These are phyloP conservation scores for Rauvolfia tetraphylla DNA, from an alignment of 257 asterid genomes.

Conservation along the genomic window DNA sequence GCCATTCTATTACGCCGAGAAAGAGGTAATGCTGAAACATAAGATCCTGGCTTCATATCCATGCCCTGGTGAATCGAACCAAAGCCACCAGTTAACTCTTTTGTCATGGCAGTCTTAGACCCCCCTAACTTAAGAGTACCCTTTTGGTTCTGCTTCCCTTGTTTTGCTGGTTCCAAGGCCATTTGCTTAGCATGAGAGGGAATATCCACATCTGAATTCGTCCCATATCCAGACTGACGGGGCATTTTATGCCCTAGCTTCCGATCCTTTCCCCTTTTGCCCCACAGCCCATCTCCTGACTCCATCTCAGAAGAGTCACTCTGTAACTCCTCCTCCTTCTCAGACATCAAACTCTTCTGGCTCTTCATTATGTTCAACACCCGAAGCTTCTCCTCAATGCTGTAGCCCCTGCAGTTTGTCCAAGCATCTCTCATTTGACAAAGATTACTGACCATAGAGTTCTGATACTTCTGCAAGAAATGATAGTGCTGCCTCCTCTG, in stretches of 20 bases:
- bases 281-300: constrained; percentile 69
- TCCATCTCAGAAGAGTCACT: constrained; percentile 81
- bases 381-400: constrained; percentile 94
- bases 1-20: constrained; percentile 39
- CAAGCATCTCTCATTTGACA: constrained; percentile 96
- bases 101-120: constrained; percentile 38
- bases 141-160: constrained; percentile 57
- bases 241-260: constrained; percentile 49
- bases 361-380: constrained; percentile 85
- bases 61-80: constrained; percentile 42
- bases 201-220: constrained; percentile 41
- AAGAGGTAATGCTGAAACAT: constrained; percentile 38
- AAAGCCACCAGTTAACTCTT: constrained; percentile 47
- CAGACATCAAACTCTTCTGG: constrained; percentile 90
- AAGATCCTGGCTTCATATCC: constrained; percentile 40
- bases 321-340: constrained; percentile 77
- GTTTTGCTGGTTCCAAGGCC: constrained; percentile 43
- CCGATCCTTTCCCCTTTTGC: constrained; percentile 62
- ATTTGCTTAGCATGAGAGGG: constrained; percentile 45
- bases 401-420: constrained; percentile 78
- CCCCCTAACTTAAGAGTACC: constrained; percentile 63
- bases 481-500: constrained; percentile 83
- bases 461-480: constrained; percentile 70
- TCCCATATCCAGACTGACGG: constrained; percentile 41
- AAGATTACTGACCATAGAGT: constrained; percentile 65